phyloP scores from a whole-genome alignment of 108 stramenopile species.

The Epithemia pelagica region DNA sequence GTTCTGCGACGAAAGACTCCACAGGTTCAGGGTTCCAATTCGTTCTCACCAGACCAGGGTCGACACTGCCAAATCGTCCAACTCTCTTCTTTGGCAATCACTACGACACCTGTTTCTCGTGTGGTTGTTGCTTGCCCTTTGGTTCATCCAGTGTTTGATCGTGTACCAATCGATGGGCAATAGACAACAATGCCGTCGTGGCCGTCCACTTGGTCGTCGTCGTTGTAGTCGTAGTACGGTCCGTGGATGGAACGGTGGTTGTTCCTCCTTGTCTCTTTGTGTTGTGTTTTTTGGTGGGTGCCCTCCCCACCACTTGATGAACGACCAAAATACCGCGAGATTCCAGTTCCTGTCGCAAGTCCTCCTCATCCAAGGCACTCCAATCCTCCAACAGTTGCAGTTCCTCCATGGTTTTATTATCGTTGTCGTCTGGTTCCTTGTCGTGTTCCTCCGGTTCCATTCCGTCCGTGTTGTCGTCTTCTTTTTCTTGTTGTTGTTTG shows the following conservation, averaged over 20 bases:
- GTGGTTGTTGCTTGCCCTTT: too few relatives aligned
- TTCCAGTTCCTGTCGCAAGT: constrained; percentile 37
- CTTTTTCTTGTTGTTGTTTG: constrained; percentile 57
- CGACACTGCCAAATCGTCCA: too few relatives aligned
- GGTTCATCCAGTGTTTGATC: too few relatives aligned
- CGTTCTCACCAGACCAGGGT: too few relatives aligned
- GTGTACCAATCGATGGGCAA: background rate
- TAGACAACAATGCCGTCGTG: background rate
- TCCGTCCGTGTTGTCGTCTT: constrained; percentile 9
- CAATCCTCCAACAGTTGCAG: constrained; percentile 38
- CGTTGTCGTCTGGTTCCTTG: constrained; percentile 3
- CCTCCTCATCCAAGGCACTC: constrained; percentile 46
- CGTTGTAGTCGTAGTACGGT: background rate
- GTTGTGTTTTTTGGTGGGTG: background rate
- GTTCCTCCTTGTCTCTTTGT: too few relatives aligned
- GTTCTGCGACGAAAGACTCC: too few relatives aligned
- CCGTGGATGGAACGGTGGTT: too few relatives aligned
- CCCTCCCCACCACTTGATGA: background rate
- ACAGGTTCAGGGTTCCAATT: too few relatives aligned
- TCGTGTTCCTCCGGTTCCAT: background rate
- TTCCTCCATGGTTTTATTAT: background rate
- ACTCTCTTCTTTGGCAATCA: too few relatives aligned
- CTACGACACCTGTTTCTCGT: too few relatives aligned
- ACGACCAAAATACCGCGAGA: background rate
- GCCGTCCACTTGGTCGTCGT: background rate